These are phyloP conservation scores for Chiua virens DNA, from an alignment of 768 basidiomycete genomes.

Conservation along the genomic window DNA sequence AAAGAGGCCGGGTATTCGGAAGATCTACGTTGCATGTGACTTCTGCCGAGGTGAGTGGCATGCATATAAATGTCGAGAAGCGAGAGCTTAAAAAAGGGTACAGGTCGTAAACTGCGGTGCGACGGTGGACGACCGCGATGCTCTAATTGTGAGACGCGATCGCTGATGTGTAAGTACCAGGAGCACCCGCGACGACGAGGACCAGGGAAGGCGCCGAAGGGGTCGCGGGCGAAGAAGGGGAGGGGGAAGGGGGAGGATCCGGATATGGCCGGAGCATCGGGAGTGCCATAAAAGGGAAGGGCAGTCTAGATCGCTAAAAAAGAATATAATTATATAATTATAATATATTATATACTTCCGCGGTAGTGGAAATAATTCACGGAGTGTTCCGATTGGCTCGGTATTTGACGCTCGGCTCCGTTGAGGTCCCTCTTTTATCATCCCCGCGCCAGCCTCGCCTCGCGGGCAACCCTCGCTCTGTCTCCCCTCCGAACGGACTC, in stretches of 20 bases:
- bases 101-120: slow-evolving; percentile 76
- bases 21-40: slow-evolving; percentile 61
- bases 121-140: slow-evolving; percentile 66
- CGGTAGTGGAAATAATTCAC: slow-evolving; percentile 22
- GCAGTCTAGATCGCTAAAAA: slow-evolving; percentile 14
- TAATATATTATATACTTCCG: slow-evolving; percentile 30
- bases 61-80: neutral
- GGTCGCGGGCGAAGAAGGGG: slow-evolving; percentile 47
- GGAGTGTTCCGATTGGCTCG: slow-evolving; percentile 62
- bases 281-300: slow-evolving; percentile 22
- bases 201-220: slow-evolving; percentile 73
- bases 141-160: slow-evolving; percentile 58
- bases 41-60: slow-evolving; percentile 67
- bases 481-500: slow-evolving; percentile 48
- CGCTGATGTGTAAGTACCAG: slow-evolving; percentile 53
- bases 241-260: slow-evolving; percentile 23
- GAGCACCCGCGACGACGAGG: slow-evolving; percentile 58
- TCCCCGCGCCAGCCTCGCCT: slow-evolving; percentile 66
- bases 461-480: slow-evolving; percentile 53
- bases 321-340: slow-evolving; percentile 23
- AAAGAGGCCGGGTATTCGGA: slow-evolving; percentile 22
- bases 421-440: slow-evolving; percentile 47
- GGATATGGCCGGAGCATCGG: slow-evolving; percentile 30
- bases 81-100: neutral
- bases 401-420: slow-evolving; percentile 50